phyloP scores from a whole-genome alignment of 352 stramenopile species.

The Globisporangium acanthophoron region DNA sequence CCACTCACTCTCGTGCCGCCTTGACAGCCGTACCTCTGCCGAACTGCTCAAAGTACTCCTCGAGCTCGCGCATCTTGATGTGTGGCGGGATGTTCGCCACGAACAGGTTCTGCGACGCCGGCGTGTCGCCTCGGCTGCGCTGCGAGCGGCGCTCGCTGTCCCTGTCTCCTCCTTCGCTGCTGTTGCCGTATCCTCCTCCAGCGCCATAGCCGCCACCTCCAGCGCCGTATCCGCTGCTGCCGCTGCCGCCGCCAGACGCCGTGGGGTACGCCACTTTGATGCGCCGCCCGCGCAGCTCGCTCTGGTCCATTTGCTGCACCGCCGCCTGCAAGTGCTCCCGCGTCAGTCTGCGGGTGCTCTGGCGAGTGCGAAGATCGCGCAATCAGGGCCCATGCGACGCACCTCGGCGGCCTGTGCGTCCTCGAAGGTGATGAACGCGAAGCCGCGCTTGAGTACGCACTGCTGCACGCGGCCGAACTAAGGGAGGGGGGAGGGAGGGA shows the following conservation, averaged over 20 bases:
- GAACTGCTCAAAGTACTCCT: conserved; percentile 50
- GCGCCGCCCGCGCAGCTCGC: conserved; percentile 33
- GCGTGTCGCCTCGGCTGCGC: not conserved
- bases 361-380: not conserved
- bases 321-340: conserved; percentile 12
- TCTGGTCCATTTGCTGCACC: conserved; percentile 44
- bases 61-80: conserved; percentile 53
- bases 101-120: conserved; percentile 44
- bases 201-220: not conserved
- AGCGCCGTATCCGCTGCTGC: not conserved
- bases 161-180: not conserved
- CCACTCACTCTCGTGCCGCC: not conserved
- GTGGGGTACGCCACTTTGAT: conserved; percentile 42
- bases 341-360: not conserved
- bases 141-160: not conserved
- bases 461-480: conserved; percentile 47
- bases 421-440: conserved; percentile 52
- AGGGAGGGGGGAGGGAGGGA: not conserved
- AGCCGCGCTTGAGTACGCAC: conserved; percentile 52
- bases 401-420: conserved; percentile 38
- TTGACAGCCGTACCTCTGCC: conserved; percentile 24
- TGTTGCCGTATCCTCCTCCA: not conserved
- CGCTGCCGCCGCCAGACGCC: not conserved
- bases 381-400: conserved; percentile 1
- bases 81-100: conserved; percentile 62